Evolutionary conservation across 140 eudicot species (phyloP), one percentile per base, ranked within the genome.

Genomic region (Erigeron philadelphicus): DNA sequence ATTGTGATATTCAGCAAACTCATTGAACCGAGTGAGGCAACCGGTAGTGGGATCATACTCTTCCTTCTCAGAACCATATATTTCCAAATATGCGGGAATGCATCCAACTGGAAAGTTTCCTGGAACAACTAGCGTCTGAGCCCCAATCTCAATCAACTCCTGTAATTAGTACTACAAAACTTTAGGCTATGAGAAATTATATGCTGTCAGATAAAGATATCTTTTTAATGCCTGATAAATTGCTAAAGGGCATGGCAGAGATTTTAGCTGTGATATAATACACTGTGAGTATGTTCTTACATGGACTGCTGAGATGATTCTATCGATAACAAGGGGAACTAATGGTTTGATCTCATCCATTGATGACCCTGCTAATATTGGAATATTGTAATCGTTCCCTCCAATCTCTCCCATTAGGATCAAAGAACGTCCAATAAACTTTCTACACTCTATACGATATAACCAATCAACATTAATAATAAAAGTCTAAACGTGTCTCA

Each of bases 361-460:
- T 9, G 72, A 41, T 75, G 4, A 67, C 38, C 78, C 83, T 4
- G 44, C 64, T 1, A 65, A 10, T 42, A 88, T 13, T 25, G 86
- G 76, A 70, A 59, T 46, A 55, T 81, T 81, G 72, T 74, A 81
- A 72, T 88, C 96, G 35, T 88, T 86, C 72, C 90, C 90, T 65
- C 96, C 90, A 1, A 88, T 81, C 61, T 83, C 94, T 63, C 90
- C 94, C 75, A 86, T 53, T 0, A 88, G 49, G n/a, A 88, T 54
- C 52, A 88, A 61, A 11, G 88, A 77, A 10, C 70, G 61, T 50
- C 67, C 44, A 17, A 86, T 74, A 55, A 76, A 75, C 46, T 73
- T 44, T 15, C 61, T 64, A 10, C 81, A 78, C 21, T 68, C 89
- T 83, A 31, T 18, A 10, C 9, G 13, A 57, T 50, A 4, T 1